Evolutionary conservation across 345 rosid species (phyloP).

Genomic region (Corchorus olitorius): DNA sequence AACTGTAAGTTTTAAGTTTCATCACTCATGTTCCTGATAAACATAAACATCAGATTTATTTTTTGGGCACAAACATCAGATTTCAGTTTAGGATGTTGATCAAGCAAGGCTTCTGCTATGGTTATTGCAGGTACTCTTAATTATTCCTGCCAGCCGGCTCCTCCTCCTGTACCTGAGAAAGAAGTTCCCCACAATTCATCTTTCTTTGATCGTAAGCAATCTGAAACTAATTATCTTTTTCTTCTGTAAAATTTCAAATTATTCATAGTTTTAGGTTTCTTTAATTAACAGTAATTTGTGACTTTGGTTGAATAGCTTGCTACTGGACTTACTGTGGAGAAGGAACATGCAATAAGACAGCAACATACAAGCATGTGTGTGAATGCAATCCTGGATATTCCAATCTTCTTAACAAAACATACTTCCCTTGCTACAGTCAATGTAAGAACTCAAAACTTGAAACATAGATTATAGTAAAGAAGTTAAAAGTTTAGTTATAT

Average conservation of each 20-base stretch:
- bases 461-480: too few species aligned
- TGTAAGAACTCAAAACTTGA: constrained; percentile 39
- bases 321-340: constrained; percentile 52
- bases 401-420: constrained; percentile 41
- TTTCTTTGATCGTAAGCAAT: constrained; percentile 49
- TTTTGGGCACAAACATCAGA: background rate
- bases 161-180: constrained; percentile 43
- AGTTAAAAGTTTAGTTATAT: background rate
- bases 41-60: background rate
- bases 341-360: constrained; percentile 45
- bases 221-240: too few species aligned
- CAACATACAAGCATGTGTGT: constrained; percentile 36
- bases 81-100: background rate
- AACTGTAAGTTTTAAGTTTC: constrained; percentile 36
- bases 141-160: constrained; percentile 53
- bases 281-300: background rate
- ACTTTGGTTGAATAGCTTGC: constrained; percentile 36
- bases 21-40: background rate
- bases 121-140: constrained; percentile 50
- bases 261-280: background rate
- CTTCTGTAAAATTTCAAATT: background rate
- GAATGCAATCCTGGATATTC: constrained; percentile 38
- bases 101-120: background rate
- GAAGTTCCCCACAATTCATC: constrained; percentile 43
- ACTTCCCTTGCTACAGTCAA: constrained; percentile 51